phyloP scores from a whole-genome alignment of 192 early-diverging fungal genomes.

The Umbelopsis sp. region DNA sequence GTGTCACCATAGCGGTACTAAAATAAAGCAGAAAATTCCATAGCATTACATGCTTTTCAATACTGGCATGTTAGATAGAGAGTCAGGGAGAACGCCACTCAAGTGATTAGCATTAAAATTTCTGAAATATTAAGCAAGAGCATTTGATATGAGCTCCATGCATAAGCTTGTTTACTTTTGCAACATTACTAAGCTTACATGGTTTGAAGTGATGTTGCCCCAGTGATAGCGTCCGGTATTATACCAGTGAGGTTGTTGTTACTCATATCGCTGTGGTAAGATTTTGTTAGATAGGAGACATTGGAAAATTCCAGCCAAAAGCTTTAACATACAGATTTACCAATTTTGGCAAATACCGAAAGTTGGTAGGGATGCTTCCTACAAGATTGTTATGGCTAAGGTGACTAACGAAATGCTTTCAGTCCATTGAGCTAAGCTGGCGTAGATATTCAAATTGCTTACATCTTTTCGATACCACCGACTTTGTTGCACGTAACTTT shows the following conservation, averaged over 20 bases:
- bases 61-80: constrained; percentile 20
- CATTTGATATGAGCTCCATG: background rate
- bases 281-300: background rate
- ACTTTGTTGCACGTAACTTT: constrained; percentile 31
- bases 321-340: constrained; percentile 26
- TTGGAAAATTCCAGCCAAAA: background rate
- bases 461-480: constrained; percentile 29
- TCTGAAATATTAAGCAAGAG: background rate
- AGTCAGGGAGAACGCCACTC: constrained; percentile 22
- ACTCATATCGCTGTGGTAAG: constrained; percentile 27
- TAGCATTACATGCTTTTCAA: constrained; percentile 25
- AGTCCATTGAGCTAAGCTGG: background rate
- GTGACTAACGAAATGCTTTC: constrained; percentile 15
- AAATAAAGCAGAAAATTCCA: background rate
- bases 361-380: constrained; percentile 33
- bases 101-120: constrained; percentile 32
- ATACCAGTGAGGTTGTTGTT: constrained; percentile 33
- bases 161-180: background rate
- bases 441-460: background rate
- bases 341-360: constrained; percentile 27
- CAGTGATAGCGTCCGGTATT: constrained; percentile 27
- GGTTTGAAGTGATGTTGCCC: constrained; percentile 13
- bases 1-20: no score
- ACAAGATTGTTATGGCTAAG: constrained; percentile 32
- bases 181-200: constrained; percentile 23